Conservation (phyloP, 1,284 basidiomycete species). For the Neotropicomus parvogracilis region DNA sequence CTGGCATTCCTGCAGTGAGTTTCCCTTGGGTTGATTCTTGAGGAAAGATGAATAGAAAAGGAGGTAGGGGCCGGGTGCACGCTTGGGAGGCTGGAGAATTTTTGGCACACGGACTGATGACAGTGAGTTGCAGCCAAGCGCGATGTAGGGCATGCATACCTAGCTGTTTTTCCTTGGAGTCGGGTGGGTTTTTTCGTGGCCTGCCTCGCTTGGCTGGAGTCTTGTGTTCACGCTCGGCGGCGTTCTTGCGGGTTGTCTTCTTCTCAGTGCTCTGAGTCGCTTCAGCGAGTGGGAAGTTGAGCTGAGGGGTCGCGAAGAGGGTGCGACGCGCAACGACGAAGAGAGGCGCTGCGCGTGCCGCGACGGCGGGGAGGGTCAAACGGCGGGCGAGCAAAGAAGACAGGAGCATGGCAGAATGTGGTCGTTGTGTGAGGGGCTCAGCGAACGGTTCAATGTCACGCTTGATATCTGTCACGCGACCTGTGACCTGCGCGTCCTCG, state of each 20-base stretch:
- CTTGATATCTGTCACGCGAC: slow-evolving; percentile 19
- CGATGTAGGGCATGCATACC: slow-evolving; percentile 1
- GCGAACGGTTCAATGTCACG: slow-evolving; percentile 15
- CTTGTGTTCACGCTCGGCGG: background rate
- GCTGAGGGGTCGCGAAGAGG: slow-evolving; percentile 23
- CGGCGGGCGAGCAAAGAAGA: slow-evolving; percentile 14
- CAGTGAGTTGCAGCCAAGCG: background rate
- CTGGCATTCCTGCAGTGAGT: background rate
- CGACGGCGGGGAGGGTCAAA: background rate
- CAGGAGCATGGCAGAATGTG: slow-evolving; percentile 11
- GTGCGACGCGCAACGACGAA: slow-evolving; percentile 23
- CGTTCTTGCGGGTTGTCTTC: slow-evolving; percentile 1
- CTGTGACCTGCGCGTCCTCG: slow-evolving; percentile 32
- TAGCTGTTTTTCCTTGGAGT: slow-evolving; percentile 5
- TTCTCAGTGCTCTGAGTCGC: background rate
- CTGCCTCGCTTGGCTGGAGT: slow-evolving; percentile 7
- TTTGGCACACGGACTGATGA: slow-evolving; percentile 17
- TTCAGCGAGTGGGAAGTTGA: slow-evolving; percentile 7
- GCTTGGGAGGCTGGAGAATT: slow-evolving; percentile 28
- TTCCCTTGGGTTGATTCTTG: slow-evolving; percentile 7
- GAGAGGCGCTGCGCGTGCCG: background rate
- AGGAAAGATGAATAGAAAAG: slow-evolving; percentile 23
- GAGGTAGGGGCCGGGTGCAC: slow-evolving; percentile 22
- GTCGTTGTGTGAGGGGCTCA: slow-evolving; percentile 5
- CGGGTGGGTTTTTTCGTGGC: slow-evolving; percentile 10